Conservation (phyloP, 352 stramenopile genomes). For the Hyaloperonospora brassicae region DNA sequence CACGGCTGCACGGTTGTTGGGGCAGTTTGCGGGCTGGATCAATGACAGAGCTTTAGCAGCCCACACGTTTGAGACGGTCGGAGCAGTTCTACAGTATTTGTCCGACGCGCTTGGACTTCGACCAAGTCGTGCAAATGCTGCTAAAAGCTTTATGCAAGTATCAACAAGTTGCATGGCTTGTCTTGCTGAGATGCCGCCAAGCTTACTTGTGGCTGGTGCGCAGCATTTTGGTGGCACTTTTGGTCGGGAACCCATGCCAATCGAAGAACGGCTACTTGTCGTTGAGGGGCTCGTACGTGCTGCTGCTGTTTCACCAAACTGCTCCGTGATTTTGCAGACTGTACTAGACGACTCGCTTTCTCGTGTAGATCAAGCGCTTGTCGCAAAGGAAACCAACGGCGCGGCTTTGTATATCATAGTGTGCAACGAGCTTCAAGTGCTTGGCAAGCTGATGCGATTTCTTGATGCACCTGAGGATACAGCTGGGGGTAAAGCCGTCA, state of each 20-base stretch:
- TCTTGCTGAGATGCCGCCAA: constrained; percentile 40
- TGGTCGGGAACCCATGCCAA: constrained; percentile 26
- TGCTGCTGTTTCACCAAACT: constrained; percentile 39
- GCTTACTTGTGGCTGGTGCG: constrained; percentile 34
- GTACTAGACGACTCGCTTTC: constrained; percentile 41
- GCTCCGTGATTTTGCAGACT: constrained; percentile 40
- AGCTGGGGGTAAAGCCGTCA: constrained; percentile 41
- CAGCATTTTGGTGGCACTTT: constrained; percentile 31
- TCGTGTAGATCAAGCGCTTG: constrained; percentile 42
- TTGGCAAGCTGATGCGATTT: constrained; percentile 59
- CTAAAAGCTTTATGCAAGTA: constrained; percentile 71
- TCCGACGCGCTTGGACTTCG: constrained; percentile 31
- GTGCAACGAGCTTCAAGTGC: constrained; percentile 54
- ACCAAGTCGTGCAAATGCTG: constrained; percentile 37
- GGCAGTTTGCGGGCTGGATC: constrained; percentile 55
- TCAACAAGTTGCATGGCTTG: constrained; percentile 38
- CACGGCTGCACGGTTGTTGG: constrained; percentile 39
- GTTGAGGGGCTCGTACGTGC: constrained; percentile 58
- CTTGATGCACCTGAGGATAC: constrained; percentile 48
- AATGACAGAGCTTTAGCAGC: constrained; percentile 30
- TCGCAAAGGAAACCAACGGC: constrained; percentile 13
- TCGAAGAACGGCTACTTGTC: constrained; percentile 50
- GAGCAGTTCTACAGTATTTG: constrained; percentile 48
- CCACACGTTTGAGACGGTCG: constrained; percentile 33
- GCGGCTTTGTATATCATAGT: constrained; percentile 19